Evolutionary conservation across 129 eudicot genomes (phyloP), one percentile per base, ranked within the genome.

Genomic region (Dittrichia graveolens): DNA sequence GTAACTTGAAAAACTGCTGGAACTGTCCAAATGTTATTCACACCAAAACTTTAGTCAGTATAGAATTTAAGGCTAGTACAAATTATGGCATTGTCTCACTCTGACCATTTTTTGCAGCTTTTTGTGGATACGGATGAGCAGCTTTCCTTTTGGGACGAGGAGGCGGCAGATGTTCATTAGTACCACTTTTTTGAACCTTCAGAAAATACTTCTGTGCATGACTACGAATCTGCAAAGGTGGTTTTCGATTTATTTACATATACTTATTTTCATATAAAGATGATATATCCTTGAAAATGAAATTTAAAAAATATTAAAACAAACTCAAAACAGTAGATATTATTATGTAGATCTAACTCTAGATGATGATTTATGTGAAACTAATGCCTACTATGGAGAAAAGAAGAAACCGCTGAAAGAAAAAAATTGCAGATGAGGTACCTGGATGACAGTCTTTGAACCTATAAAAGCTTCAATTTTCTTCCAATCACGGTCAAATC

Each of bases 401-500:
- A 56, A 18, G 12, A 19, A 56, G 61, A 8, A 56, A 41, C 48
- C 61, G 52, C 61, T 72, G 31, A 43, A 46, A 31, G 8, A 49
- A 61, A 52, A n/a, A n/a, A n/a, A n/a, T n/a, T 73, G 63, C 37
- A 15, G 8, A 37, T 45, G 24, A 18, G 5, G 24, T 80, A 91
- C 97, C 95, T 91, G 95, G 64, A 91, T 91, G 69, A 91, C 97
- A 6, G 97, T 87, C 75, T 91, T 91, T 31, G 95, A 91, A 24
- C 97, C 97, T 53, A 91, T 67, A 81, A 87, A 91, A 58, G 95
- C 97, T 83, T 87, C 95, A 59, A 91, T 91, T 75, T 91, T 91
- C 67, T 91, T 91, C 95, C 95, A 91, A 70, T 91, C 97, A 71
- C 91, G 97, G 67, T 91, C 97, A 80, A 91, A 91, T 4, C 97